These are phyloP conservation scores for Leishmania turanica DNA, from an alignment of 208 protist genomes.

Conservation along the genomic window DNA sequence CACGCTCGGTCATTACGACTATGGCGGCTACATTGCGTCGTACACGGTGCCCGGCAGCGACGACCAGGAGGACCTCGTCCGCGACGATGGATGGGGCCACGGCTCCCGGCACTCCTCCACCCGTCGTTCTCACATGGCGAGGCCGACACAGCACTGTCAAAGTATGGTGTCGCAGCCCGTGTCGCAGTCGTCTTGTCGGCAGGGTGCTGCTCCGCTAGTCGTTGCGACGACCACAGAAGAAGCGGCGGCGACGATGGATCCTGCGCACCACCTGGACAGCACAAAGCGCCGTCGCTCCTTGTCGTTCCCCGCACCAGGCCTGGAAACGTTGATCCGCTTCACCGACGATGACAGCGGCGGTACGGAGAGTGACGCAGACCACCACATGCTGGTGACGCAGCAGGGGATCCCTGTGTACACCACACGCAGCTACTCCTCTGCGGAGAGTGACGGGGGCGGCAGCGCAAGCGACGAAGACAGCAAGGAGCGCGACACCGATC, in stretches of 20 bases:
- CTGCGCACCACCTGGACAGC: neutral
- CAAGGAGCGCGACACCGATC: neutral
- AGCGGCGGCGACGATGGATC: neutral
- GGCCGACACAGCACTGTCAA: too few species aligned
- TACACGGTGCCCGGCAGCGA: neutral
- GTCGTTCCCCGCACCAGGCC: constrained; percentile 18
- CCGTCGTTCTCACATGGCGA: neutral
- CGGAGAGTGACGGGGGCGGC: constrained; percentile 1
- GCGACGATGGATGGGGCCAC: neutral
- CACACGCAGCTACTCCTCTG: neutral
- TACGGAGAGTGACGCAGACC: neutral
- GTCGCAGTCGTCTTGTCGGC: neutral
- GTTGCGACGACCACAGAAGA: neutral
- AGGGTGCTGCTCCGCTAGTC: neutral
- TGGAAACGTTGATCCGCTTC: constrained; percentile 23
- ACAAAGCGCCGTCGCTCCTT: constrained; percentile 7
- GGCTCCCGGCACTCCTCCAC: neutral
- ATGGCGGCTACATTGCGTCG: constrained; percentile 12
- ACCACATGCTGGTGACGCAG: constrained; percentile 66
- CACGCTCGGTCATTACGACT: neutral
- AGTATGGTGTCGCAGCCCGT: neutral
- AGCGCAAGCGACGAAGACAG: neutral
- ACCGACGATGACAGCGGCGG: constrained; percentile 15
- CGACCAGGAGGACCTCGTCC: neutral
- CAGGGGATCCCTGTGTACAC: constrained; percentile 53